Evolutionary conservation across 805 yeast species (phyloP), one percentile per base, ranked within the genome.

Genomic region (Kurtzmaniella cleridarum): DNA sequence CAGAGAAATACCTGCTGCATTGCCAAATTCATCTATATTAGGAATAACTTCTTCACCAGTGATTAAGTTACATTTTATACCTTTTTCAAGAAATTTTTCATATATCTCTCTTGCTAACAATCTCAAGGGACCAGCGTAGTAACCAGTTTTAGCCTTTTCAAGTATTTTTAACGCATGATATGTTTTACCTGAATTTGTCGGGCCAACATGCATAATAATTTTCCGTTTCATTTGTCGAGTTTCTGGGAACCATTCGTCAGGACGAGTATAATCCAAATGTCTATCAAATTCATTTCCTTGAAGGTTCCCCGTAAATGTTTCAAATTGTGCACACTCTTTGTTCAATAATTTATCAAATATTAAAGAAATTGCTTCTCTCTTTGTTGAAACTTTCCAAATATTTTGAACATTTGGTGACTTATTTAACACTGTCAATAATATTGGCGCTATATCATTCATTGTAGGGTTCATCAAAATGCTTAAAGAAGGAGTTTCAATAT

Each of bases 181-280:
- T 0, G 98, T 93, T 53, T 93, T 93, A 10, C 99, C 99, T 48
- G 93, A 81, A 57, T 93, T 93, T 0, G 99, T 93, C 1, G 99
- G 98, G 0, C 99, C 99, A 9, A 93, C 86, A 57, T 93, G 99
- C 79, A 93, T 76, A n/a, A 84, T 73, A 35, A 93, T 71, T 36
- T 83, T 81, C 30, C 99, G 69, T 46, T 78, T 80, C 66, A 88
- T 68, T 45, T 79, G 76, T 30, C 98, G 69, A 0, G 98, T 95
- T 33, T 72, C 78, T 0, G 98, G 96, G 51, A 72, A 93, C 89
- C 95, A 84, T 47, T 64, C 64, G 3, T 69, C 66, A 7, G 73
- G 73, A 38, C 64, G 57, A 3, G 60, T 52, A 14, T 60, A 50
- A 35, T 62, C 68, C 5, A 62, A 49, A 14, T 41, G 37, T 15